These are phyloP conservation scores for Aspergillus puulaauensis DNA, from an alignment of 2,329 filamentous ascomycete species.

Conservation along the genomic window DNA sequence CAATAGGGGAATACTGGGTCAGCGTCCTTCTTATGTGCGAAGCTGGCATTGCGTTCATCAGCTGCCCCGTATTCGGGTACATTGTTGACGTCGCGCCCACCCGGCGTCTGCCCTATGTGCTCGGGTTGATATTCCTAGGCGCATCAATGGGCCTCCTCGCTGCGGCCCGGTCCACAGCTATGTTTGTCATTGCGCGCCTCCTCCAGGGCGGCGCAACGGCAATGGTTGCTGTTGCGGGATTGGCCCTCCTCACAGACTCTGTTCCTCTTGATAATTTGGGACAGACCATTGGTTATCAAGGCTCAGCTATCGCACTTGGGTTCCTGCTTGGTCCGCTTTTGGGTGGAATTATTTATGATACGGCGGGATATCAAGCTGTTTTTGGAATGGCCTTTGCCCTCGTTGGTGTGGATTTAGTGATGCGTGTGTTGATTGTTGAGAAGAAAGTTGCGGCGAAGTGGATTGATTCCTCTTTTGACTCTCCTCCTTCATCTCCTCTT, in stretches of 20 bases:
- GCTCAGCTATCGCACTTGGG: slow-evolving; percentile 58
- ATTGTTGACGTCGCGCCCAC: slow-evolving; percentile 33
- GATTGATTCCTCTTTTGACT: slow-evolving; percentile 18
- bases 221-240: slow-evolving; percentile 60
- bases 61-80: slow-evolving; percentile 30
- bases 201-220: slow-evolving; percentile 59
- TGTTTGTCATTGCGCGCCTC: slow-evolving; percentile 53
- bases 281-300: slow-evolving; percentile 59
- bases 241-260: slow-evolving; percentile 60
- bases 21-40: slow-evolving; percentile 31
- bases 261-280: slow-evolving; percentile 58
- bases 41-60: slow-evolving; percentile 26
- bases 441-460: slow-evolving; percentile 54
- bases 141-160: slow-evolving; percentile 58
- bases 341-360: slow-evolving; percentile 61
- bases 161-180: slow-evolving; percentile 48
- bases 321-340: slow-evolving; percentile 58
- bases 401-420: slow-evolving; percentile 57
- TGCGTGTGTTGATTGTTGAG: slow-evolving; percentile 63
- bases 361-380: slow-evolving; percentile 58
- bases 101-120: slow-evolving; percentile 58
- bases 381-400: slow-evolving; percentile 58
- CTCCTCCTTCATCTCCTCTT: slow-evolving; percentile 26
- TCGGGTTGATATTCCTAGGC: slow-evolving; percentile 54
- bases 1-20: slow-evolving; percentile 29